Percentiles rank a stretch among this genome's conserved stretches.
phyloP scores from a whole-genome alignment of 2,329 filamentous ascomycete genomes.

The Phialophora verrucosa region DNA sequence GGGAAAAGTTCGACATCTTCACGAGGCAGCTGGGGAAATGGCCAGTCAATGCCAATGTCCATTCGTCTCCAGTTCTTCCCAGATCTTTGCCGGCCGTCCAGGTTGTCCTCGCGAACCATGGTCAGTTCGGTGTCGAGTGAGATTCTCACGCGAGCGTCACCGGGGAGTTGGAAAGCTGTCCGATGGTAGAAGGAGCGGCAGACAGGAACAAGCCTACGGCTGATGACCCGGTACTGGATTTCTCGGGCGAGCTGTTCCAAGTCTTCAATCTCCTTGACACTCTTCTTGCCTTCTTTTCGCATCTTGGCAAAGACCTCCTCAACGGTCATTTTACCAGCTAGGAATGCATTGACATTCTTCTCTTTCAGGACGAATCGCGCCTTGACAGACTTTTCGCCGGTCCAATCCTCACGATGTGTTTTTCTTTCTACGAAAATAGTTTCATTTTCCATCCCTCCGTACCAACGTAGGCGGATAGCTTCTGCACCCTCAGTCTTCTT shows the following conservation, averaged over 20 bases:
- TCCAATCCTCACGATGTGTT: constrained; percentile 98
- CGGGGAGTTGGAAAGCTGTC: constrained; percentile 95
- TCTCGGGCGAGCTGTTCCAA: constrained; percentile 89
- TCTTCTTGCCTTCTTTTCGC: constrained; percentile 92
- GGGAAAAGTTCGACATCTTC: constrained; percentile 90
- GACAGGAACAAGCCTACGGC: constrained; percentile 83
- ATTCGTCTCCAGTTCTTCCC: constrained; percentile 95
- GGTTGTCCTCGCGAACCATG: constrained; percentile 93
- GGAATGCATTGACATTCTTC: constrained; percentile 93
- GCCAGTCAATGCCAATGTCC: constrained; percentile 96
- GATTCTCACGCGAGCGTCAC: constrained; percentile 93
- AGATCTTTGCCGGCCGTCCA: constrained; percentile 75
- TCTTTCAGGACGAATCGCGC: constrained; percentile 94
- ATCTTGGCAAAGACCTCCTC: constrained; percentile 95
- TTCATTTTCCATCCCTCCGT: constrained; percentile 93
- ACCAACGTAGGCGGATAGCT: constrained; percentile 95
- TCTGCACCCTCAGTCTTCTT: constrained; percentile 99
- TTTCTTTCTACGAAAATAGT: constrained; percentile 97
- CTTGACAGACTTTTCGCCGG: constrained; percentile 98
- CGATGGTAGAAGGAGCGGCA: constrained; percentile 98
- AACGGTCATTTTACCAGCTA: constrained; percentile 82
- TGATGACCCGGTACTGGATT: constrained; percentile 90
- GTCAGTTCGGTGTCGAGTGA: constrained; percentile 95
- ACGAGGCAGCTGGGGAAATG: constrained; percentile 84
- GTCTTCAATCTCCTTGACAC: constrained; percentile 84